A percentile compares a stretch with the other conserved stretches of the same genome.
Evolutionary conservation across 2,329 filamentous ascomycete species (phyloP).

Genomic region (Talaromyces pinophilus): DNA sequence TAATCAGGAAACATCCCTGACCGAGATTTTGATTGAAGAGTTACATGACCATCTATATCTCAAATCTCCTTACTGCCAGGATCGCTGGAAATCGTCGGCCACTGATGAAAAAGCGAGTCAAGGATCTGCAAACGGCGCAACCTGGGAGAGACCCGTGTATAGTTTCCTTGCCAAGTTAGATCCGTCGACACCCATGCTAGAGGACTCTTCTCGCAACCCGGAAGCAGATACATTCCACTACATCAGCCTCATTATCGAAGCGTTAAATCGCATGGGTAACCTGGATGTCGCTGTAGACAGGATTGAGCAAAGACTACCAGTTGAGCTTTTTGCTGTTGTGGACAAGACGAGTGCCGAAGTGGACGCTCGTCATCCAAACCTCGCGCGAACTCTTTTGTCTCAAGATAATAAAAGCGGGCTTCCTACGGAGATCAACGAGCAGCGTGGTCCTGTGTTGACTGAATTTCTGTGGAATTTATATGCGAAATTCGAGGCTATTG

Average conservation of each 20-base stretch:
- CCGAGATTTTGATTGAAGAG: conserved; percentile 96
- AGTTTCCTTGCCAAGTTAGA: conserved; percentile 61
- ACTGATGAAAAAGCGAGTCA: conserved; percentile 35
- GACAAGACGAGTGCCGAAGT: conserved; percentile 95
- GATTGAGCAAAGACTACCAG: conserved; percentile 87
- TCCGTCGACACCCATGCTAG: conserved; percentile 61
- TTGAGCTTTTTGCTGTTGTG: conserved; percentile 90
- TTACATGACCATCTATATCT: conserved; percentile 95
- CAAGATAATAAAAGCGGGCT: conserved; percentile 57
- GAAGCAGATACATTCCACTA: conserved; percentile 96
- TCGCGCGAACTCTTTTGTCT: conserved; percentile 56
- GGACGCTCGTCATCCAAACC: conserved; percentile 86
- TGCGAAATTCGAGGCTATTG: conserved; percentile 95
- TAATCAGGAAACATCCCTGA: conserved; percentile 88
- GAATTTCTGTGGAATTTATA: conserved; percentile 91
- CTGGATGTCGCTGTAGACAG: conserved; percentile 84
- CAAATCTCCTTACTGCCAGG: conserved; percentile 95
- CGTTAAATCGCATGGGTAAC: conserved; percentile 83
- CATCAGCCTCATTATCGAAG: conserved; percentile 81
- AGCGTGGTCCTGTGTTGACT: conserved; percentile 81
- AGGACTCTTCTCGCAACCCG: conserved; percentile 89
- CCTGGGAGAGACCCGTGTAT: conserved; percentile 58
- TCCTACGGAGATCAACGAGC: conserved; percentile 69
- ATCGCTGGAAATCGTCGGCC: conserved; percentile 80
- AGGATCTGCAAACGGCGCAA: conserved; percentile 35